Evolutionary conservation across 2,329 filamentous ascomycete species (phyloP).

Genomic region (Cercospora sp.): DNA sequence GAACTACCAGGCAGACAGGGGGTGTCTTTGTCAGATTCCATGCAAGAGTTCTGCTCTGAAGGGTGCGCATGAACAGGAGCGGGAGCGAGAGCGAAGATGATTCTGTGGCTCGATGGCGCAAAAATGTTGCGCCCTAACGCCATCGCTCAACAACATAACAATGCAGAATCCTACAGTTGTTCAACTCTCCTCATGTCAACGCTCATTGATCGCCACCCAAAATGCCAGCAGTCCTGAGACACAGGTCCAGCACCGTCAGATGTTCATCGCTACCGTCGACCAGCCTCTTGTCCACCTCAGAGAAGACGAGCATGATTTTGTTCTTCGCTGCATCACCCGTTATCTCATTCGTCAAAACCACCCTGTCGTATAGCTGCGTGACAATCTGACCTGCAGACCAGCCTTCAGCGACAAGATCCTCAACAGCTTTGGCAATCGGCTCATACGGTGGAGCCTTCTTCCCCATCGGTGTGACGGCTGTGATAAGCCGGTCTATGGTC

Average conservation of each 20-base stretch:
- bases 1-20: no score
- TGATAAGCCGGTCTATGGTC: constrained; percentile 69
- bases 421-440: constrained; percentile 74
- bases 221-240: constrained; percentile 63
- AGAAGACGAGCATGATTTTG: constrained; percentile 84
- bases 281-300: constrained; percentile 88
- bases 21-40: no score
- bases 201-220: constrained; percentile 16
- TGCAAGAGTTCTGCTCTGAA: no score
- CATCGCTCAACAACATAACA: no score
- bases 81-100: no score
- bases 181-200: no score
- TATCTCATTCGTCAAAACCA: constrained; percentile 76
- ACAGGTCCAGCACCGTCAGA: constrained; percentile 81
- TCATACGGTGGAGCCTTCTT: constrained; percentile 63
- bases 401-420: constrained; percentile 90
- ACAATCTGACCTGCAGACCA: constrained; percentile 94
- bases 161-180: no score
- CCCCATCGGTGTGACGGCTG: constrained; percentile 68
- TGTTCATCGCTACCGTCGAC: constrained; percentile 96
- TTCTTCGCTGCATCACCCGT: constrained; percentile 86
- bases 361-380: constrained; percentile 76
- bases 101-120: no score
- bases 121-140: no score
- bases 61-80: no score